A percentile compares a stretch with the other conserved stretches of the same genome.
Evolutionary conservation across 2,329 filamentous ascomycete species (phyloP).

Genomic region (Microdochium trichocladiopsis): DNA sequence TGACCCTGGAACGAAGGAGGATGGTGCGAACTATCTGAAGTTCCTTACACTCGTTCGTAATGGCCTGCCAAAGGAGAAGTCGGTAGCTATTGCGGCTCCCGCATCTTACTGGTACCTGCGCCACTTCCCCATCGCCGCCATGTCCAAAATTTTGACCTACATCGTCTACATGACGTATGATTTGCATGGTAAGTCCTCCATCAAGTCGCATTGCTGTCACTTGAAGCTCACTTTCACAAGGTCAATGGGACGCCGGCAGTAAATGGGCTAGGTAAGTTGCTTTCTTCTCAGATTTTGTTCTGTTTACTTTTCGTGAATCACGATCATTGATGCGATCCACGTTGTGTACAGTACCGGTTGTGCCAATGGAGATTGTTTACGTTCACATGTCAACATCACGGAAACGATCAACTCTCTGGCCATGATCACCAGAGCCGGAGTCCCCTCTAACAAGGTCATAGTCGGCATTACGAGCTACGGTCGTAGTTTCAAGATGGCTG

Average conservation of each 20-base stretch:
- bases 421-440: slow-evolving; percentile 27
- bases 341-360: not conserved
- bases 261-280: not conserved
- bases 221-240: not conserved
- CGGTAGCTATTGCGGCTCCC: slow-evolving; percentile 27
- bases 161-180: slow-evolving; percentile 28
- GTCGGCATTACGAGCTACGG: too few species aligned
- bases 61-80: slow-evolving; percentile 10
- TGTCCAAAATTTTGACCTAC: slow-evolving; percentile 21
- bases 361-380: slow-evolving; percentile 20
- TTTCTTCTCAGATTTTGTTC: not conserved
- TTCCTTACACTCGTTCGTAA: slow-evolving; percentile 5
- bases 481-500: slow-evolving; percentile 25
- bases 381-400: slow-evolving; percentile 29
- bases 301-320: not conserved
- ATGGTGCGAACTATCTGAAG: slow-evolving; percentile 7
- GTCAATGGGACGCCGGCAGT: slow-evolving; percentile 11
- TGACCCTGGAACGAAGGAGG: not conserved
- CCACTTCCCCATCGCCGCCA: slow-evolving; percentile 23
- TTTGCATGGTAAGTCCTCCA: slow-evolving; percentile 15
- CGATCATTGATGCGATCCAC: too few species aligned
- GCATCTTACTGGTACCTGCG: slow-evolving; percentile 32
- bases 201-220: not conserved
- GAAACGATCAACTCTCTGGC: slow-evolving; percentile 23
- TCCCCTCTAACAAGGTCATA: slow-evolving; percentile 18